Evolutionary conservation across 164 flowering plant species (phyloP).

Genomic region (Annona squamosa): DNA sequence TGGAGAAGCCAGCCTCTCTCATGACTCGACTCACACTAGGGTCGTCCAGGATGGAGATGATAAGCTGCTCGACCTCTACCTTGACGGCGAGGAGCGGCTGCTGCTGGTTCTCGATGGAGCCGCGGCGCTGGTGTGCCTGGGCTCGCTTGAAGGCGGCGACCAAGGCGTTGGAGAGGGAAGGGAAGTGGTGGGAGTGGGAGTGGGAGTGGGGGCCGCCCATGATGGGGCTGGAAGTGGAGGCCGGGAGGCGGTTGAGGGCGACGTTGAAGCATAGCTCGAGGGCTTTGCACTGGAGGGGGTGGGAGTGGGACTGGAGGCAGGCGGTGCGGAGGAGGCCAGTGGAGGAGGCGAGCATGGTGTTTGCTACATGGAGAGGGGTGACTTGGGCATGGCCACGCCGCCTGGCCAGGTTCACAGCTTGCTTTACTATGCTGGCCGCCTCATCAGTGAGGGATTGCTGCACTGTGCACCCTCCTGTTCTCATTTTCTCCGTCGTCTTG

Average conservation of each 20-base stretch:
- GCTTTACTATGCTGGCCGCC: conserved; percentile 69
- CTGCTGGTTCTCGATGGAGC: conserved; percentile 79
- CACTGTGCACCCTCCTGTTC: conserved; percentile 74
- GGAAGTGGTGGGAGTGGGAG: conserved; percentile 42
- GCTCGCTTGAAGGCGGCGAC: conserved; percentile 97
- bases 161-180: conserved; percentile 85
- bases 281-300: conserved; percentile 91
- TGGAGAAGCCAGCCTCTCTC: conserved; percentile 96
- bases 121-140: conserved; percentile 95
- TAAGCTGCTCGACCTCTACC: conserved; percentile 85
- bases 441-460: conserved; percentile 84
- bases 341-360: conserved; percentile 74
- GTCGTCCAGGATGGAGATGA: conserved; percentile 86
- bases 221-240: conserved; percentile 55
- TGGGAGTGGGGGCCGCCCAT: conserved; percentile 25
- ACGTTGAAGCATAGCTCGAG: conserved; percentile 97
- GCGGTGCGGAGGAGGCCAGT: conserved; percentile 68
- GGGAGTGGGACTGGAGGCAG: conserved; percentile 83
- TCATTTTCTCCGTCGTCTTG: conserved; percentile 41
- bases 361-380: conserved; percentile 95
- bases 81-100: conserved; percentile 81
- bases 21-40: conserved; percentile 98
- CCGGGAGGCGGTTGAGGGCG: conserved; percentile 91
- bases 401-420: conserved; percentile 64
- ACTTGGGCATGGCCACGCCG: conserved; percentile 93